Percentiles rank a stretch among this genome's conserved stretches.
These are phyloP conservation scores for Hemerocallis citrina DNA, from an alignment of 106 monocot genomes.

Conservation along the genomic window DNA sequence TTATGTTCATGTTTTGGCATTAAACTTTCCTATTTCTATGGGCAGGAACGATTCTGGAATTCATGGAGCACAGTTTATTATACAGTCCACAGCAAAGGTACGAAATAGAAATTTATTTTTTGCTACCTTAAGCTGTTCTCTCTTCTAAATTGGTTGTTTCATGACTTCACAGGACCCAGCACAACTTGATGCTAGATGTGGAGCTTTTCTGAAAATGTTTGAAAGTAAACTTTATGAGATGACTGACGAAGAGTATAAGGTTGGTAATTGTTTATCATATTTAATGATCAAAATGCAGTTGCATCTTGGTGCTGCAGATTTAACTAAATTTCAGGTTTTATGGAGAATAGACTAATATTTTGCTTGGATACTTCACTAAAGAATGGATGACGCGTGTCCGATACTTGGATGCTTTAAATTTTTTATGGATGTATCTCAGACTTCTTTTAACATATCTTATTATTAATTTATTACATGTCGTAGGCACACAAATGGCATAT, in stretches of 20 bases:
- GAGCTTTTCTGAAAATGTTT: constrained; percentile 69
- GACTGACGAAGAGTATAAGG: constrained; percentile 60
- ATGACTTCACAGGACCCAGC: constrained; percentile 58
- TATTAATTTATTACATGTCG: no score
- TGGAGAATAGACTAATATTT: no score
- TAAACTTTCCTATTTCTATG: not conserved
- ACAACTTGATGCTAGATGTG: constrained; percentile 67
- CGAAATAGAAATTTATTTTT: not conserved
- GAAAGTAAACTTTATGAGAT: constrained; percentile 66
- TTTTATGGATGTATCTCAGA: not conserved
- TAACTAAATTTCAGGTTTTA: no score
- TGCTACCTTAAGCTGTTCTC: not conserved
- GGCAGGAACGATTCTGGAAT: constrained; percentile 74
- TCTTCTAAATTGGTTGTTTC: not conserved
- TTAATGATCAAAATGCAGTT: not conserved
- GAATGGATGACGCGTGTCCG: no score
- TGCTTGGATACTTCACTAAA: no score
- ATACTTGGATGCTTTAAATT: no score
- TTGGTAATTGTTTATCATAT: constrained; percentile 4
- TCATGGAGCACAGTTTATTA: constrained; percentile 61
- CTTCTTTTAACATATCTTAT: no score
- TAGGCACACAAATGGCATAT: no score
- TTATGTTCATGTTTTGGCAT: not conserved
- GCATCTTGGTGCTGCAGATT: not conserved
- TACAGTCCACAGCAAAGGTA: constrained; percentile 92